These are phyloP conservation scores for Dichotomopilus funicola DNA, from an alignment of 2,329 filamentous ascomycete species.

Conservation along the genomic window DNA sequence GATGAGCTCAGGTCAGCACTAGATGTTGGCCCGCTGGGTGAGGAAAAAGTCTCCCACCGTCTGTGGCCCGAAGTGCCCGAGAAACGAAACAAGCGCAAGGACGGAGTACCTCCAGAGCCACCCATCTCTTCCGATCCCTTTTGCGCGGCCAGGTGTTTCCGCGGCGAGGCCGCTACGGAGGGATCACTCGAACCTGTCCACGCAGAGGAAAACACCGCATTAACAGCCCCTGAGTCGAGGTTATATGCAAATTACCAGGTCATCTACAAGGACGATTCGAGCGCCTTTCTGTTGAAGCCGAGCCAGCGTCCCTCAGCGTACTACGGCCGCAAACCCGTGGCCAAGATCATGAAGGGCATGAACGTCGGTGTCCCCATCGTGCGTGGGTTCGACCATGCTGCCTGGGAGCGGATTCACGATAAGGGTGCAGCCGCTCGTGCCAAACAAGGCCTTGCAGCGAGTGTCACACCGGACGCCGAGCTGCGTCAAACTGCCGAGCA, in stretches of 20 bases:
- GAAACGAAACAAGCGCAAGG: slow-evolving; percentile 30
- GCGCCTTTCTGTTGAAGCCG: slow-evolving; percentile 81
- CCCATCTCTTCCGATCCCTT: slow-evolving; percentile 48
- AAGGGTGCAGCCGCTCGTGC: slow-evolving; percentile 30
- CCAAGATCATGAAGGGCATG: slow-evolving; percentile 76
- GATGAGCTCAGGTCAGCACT: slow-evolving; percentile 87
- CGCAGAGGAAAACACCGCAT: slow-evolving; percentile 34
- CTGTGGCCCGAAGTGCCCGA: slow-evolving; percentile 64
- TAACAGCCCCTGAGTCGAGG: slow-evolving; percentile 37
- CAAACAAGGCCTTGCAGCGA: slow-evolving; percentile 13
- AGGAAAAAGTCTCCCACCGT: slow-evolving; percentile 81
- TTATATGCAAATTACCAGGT: slow-evolving; percentile 72
- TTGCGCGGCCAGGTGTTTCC: slow-evolving; percentile 54
- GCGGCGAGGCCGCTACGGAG: slow-evolving; percentile 52
- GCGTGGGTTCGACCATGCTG: slow-evolving; percentile 73
- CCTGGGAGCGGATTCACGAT: slow-evolving; percentile 67
- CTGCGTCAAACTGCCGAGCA: slow-evolving; percentile 9
- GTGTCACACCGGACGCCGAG: not conserved
- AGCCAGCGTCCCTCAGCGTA: slow-evolving; percentile 79
- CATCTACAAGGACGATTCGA: slow-evolving; percentile 70
- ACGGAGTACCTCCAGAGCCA: slow-evolving; percentile 30
- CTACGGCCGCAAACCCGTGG: slow-evolving; percentile 72
- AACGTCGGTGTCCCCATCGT: slow-evolving; percentile 82
- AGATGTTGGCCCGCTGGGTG: slow-evolving; percentile 80
- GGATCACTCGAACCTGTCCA: slow-evolving; percentile 41